Base-by-base conservation (phyloP, 139 green algal genomes). In the Chlorella sp. region DNA sequence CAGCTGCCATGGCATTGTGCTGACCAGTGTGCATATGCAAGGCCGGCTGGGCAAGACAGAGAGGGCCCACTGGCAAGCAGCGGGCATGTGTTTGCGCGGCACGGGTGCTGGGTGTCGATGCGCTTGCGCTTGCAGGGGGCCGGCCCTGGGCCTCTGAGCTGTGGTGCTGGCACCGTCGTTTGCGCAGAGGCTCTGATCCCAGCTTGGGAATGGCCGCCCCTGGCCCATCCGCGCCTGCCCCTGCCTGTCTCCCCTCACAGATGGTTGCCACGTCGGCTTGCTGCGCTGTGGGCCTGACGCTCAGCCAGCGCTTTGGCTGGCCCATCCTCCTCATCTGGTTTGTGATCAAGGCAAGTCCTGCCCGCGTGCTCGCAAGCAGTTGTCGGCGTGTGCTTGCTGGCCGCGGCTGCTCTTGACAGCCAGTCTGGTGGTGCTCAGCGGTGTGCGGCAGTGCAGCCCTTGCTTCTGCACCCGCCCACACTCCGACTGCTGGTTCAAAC, bases 291-390 rank as follows among this genome's bases (percentile, higher is more conserved):
- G 87, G 69, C 38, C 79, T 84, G 43, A 0, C 75, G 79, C 48
- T 80, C 28, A 44, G 68, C 68, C 81, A 85, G 68, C 70, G 77
- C 46, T 43, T 68, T 67, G 79, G 38, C 14, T 88, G 76, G 84
- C 67, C 54, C 38, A 44, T 89, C 60, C 8, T 64, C 9, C 28
- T 26, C 54, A 81, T 89, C 36, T 90, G 86, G 86, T 56, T 40
- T n/a, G 74, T 80, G 30, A 87, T 90, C 64, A 90, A 89, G 77
- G 77, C 68, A 34, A 24, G 72, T 70, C 13, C 13, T 5, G 28
- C 16, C 19, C 32, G 58, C 58, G 28, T 17, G 14, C 19, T 32
- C 32, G 22, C 16, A 24, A 24, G 56, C 56, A 6, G 56, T 28
- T 20, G 22, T 24, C 30, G 56, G 11, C 16, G 56, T 65, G 56